A percentile compares a stretch with the other conserved stretches of the same genome.
Evolutionary conservation across 2,329 filamentous ascomycete species (phyloP).

Genomic region (Hypomyces perniciosus): DNA sequence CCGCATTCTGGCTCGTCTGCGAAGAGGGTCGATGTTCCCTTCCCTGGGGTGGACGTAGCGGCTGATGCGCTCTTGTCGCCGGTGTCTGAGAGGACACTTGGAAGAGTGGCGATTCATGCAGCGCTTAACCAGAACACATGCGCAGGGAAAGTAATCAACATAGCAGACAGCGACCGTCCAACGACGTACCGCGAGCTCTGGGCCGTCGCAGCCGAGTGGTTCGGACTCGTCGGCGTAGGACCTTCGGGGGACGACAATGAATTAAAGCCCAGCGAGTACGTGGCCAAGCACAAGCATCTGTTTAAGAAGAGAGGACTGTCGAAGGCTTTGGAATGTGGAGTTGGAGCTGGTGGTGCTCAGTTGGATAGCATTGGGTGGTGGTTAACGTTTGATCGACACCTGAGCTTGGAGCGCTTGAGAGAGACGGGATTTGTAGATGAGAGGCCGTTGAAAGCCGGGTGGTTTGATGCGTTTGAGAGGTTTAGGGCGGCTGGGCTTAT

Average conservation of each 20-base stretch:
- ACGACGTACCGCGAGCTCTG: constrained; percentile 25
- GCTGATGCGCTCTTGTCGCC: constrained; percentile 25
- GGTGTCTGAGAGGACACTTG: constrained; percentile 26
- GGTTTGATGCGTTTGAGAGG: constrained; percentile 37
- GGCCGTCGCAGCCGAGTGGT: constrained; percentile 26
- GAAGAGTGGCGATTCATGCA: constrained; percentile 25
- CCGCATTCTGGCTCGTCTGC: background rate
- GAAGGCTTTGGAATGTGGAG: constrained; percentile 26
- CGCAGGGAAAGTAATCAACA: constrained; percentile 27
- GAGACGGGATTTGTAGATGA: constrained; percentile 34
- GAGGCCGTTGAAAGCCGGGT: constrained; percentile 31
- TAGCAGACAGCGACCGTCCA: constrained; percentile 24
- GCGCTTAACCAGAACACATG: constrained; percentile 23
- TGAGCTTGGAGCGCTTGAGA: constrained; percentile 36
- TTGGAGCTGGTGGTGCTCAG: constrained; percentile 32
- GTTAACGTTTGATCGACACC: constrained; percentile 42
- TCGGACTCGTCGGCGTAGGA: constrained; percentile 24
- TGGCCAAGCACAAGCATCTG: constrained; percentile 22
- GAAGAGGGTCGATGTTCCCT: constrained; percentile 18
- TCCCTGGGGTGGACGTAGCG: constrained; percentile 24
- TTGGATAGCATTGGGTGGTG: constrained; percentile 39
- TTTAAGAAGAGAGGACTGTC: constrained; percentile 22
- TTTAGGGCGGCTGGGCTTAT: constrained; percentile 38
- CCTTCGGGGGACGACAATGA: constrained; percentile 10
- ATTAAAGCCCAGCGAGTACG: constrained; percentile 25